A percentile compares a stretch with the other conserved stretches of the same genome.
These are phyloP conservation scores for Diplodia seriata DNA, from an alignment of 2,329 filamentous ascomycete species.

Conservation along the genomic window DNA sequence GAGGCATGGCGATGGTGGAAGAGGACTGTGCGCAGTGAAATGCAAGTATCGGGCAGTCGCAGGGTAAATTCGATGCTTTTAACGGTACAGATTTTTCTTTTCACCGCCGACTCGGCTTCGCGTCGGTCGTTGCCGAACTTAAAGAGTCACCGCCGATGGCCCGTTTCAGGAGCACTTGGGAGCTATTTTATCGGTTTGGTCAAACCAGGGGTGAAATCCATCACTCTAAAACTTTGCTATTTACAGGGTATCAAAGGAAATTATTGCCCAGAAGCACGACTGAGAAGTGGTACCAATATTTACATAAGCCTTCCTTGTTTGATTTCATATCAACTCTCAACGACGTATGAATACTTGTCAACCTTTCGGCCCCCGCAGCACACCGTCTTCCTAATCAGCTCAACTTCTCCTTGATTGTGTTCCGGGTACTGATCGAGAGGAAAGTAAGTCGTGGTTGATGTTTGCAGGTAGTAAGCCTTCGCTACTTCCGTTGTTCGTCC, in stretches of 20 bases:
- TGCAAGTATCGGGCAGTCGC: not conserved
- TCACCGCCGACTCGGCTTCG: conserved; percentile 19
- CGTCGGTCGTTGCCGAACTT: conserved; percentile 17
- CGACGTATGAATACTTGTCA: not conserved
- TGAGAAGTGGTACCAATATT: not conserved
- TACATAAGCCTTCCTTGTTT: not conserved
- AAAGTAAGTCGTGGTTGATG: not conserved
- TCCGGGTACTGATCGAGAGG: not conserved
- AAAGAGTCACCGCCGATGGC: not conserved
- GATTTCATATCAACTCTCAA: not conserved
- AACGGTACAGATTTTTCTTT: conserved; percentile 9
- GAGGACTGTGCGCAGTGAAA: conserved; percentile 10
- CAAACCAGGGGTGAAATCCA: not conserved
- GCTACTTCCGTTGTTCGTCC: not conserved
- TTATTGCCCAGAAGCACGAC: not conserved
- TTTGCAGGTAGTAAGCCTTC: not conserved
- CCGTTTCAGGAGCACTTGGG: not conserved
- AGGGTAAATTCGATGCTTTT: not conserved
- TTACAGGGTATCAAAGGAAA: not conserved
- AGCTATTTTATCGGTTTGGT: not conserved
- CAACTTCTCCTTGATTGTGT: not conserved
- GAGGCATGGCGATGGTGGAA: conserved; percentile 44
- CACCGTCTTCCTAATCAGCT: not conserved
- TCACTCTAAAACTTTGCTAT: not conserved
- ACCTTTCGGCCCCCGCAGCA: not conserved